phyloP scores from a whole-genome alignment of 345 rosid genomes.

The Garcia nutans region DNA sequence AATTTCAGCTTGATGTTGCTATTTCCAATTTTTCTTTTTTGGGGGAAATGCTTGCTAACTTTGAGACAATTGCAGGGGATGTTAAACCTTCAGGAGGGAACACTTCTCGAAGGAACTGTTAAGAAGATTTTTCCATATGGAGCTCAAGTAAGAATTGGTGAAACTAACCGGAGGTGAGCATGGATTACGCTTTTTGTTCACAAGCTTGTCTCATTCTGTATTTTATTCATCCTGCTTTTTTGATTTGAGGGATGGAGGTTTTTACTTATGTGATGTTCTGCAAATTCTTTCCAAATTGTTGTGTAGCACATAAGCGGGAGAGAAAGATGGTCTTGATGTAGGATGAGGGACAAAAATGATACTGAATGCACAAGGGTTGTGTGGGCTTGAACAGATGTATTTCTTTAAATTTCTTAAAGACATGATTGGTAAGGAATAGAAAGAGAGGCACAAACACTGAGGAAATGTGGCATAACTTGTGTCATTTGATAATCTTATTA shows the following conservation, averaged over 20 bases:
- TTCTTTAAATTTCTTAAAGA: background rate
- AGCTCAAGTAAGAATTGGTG: slow-evolving; percentile 81
- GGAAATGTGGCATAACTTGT: background rate
- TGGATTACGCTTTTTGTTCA: background rate
- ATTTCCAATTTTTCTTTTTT: background rate
- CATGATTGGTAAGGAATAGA: background rate
- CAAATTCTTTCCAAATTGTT: background rate
- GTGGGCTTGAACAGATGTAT: background rate
- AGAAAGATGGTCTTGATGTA: background rate
- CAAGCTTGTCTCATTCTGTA: slow-evolving; percentile 2
- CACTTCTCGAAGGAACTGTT: slow-evolving; percentile 83
- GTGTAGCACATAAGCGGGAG: background rate
- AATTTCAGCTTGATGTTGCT: background rate
- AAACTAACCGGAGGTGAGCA: slow-evolving; percentile 73
- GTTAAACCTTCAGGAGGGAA: slow-evolving; percentile 74
- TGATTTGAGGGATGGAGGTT: background rate
- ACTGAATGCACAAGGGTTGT: background rate
- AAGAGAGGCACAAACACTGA: background rate
- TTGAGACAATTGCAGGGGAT: slow-evolving; percentile 53
- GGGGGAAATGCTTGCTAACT: slow-evolving; percentile 12
- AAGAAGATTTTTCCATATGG: slow-evolving; percentile 76
- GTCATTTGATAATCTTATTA: background rate
- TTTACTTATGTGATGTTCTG: background rate
- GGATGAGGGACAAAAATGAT: background rate
- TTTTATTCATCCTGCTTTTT: background rate